phyloP scores from a whole-genome alignment of 164 flowering plant genomes.

The Amborella trichopoda region DNA sequence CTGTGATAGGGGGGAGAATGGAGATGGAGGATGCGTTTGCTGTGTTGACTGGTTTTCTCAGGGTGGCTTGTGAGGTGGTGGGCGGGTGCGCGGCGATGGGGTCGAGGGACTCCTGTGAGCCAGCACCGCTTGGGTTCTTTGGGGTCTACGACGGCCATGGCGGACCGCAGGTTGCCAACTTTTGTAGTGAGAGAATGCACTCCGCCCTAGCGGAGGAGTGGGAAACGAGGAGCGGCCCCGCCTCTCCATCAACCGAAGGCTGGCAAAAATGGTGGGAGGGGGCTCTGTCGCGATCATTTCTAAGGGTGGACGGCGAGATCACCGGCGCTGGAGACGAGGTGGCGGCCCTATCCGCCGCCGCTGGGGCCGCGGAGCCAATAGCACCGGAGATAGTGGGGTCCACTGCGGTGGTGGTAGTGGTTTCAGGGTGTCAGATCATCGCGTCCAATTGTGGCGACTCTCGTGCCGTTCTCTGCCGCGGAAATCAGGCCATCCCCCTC shows the following conservation, averaged over 20 bases:
- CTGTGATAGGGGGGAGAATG: slow-evolving; percentile 47
- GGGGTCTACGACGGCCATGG: slow-evolving; percentile 88
- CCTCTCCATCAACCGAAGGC: slow-evolving; percentile 1
- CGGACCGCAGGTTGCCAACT: slow-evolving; percentile 68
- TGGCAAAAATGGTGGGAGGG: too few relatives aligned
- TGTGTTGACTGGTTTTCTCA: slow-evolving; percentile 41
- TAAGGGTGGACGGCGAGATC: slow-evolving; percentile 52
- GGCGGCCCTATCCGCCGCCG: background rate
- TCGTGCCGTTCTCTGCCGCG: slow-evolving; percentile 56
- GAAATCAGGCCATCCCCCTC: slow-evolving; percentile 43
- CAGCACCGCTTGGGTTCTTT: slow-evolving; percentile 58
- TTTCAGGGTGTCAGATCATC: slow-evolving; percentile 37
- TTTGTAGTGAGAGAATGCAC: slow-evolving; percentile 49
- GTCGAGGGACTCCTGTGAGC: slow-evolving; percentile 24
- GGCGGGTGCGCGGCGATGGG: slow-evolving; percentile 62
- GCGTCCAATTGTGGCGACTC: slow-evolving; percentile 89
- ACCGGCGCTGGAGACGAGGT: slow-evolving; percentile 6
- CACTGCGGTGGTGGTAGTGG: slow-evolving; percentile 72
- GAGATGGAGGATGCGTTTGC: slow-evolving; percentile 80
- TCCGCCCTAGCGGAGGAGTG: slow-evolving; percentile 26
- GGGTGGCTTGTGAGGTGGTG: slow-evolving; percentile 29
- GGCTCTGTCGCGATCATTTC: slow-evolving; percentile 37
- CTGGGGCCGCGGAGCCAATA: background rate
- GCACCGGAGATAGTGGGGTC: slow-evolving; percentile 38
- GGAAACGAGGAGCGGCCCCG: slow-evolving; percentile 5